Evolutionary conservation across 2,329 filamentous ascomycete species (phyloP).

Genomic region (Orbilia blumenaviensis): DNA sequence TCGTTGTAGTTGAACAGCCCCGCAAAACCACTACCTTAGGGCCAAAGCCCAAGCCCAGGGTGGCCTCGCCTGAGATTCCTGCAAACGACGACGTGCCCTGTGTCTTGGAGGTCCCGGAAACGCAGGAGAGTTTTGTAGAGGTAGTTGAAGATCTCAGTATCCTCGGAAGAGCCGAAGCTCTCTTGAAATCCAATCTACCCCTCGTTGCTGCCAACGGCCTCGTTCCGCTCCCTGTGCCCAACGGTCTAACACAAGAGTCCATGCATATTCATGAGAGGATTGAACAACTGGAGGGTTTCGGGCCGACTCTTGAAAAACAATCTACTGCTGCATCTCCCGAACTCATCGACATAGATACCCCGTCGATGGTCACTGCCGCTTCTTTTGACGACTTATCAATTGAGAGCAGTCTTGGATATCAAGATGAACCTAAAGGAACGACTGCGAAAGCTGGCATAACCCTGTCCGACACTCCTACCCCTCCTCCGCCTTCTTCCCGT

Average conservation of each 20-base stretch:
- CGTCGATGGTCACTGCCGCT: slow-evolving; percentile 7
- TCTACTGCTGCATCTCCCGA: not conserved
- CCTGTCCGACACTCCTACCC: not conserved
- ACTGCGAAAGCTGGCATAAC: slow-evolving; percentile 9
- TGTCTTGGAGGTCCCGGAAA: not conserved
- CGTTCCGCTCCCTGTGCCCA: not conserved
- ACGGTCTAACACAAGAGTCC: not conserved
- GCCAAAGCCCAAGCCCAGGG: not conserved
- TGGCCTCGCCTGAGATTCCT: slow-evolving; percentile 23
- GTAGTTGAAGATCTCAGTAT: too few species aligned
- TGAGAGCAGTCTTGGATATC: not conserved
- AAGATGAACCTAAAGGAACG: not conserved
- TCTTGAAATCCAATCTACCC: not conserved
- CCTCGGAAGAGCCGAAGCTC: not conserved
- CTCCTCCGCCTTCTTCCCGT: too few species aligned
- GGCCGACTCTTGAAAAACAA: not conserved
- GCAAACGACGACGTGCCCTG: not conserved
- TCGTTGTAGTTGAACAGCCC: not conserved
- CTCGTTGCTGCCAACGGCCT: slow-evolving; percentile 31
- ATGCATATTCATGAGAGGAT: not conserved
- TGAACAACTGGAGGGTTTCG: not conserved
- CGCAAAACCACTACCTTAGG: not conserved
- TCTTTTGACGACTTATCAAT: slow-evolving; percentile 27
- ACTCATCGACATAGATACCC: not conserved
- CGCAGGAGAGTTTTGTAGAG: too few species aligned